Evolutionary conservation across 257 asterid species (phyloP).

Genomic region (Cruciata laevipes): DNA sequence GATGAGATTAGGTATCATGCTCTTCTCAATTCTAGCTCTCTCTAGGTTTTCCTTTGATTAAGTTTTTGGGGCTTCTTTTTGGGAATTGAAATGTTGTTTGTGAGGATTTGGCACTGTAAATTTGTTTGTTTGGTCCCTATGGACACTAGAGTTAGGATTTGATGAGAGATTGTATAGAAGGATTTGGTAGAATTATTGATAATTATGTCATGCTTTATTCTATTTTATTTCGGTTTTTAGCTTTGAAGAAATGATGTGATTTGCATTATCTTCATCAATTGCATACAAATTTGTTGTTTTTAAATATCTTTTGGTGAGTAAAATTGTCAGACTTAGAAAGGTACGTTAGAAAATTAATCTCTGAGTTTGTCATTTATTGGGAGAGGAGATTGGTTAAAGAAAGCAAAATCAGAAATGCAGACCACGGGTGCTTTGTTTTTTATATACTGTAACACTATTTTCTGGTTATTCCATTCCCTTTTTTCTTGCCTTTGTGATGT

Average conservation of each 20-base stretch:
- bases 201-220: neutral
- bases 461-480: neutral
- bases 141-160: slow-evolving; percentile 24
- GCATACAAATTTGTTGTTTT: no score
- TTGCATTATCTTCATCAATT: no score
- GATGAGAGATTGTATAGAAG: slow-evolving; percentile 36
- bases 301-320: neutral
- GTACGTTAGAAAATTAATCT: neutral
- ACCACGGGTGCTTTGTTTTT: slow-evolving; percentile 6
- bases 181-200: slow-evolving; percentile 17
- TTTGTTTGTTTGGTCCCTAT: slow-evolving; percentile 36
- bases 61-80: slow-evolving; percentile 16
- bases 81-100: slow-evolving; percentile 16
- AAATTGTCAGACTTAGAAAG: neutral
- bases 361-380: neutral
- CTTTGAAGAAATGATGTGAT: no score
- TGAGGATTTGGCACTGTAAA: slow-evolving; percentile 34
- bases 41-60: slow-evolving; percentile 1
- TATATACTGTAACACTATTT: neutral
- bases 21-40: slow-evolving; percentile 19
- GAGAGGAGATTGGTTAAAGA: neutral
- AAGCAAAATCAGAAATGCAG: neutral
- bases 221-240: neutral
- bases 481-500: neutral
- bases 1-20: slow-evolving; percentile 25